A percentile compares a stretch with the other conserved stretches of the same genome.
Evolutionary conservation across 352 stramenopile genomes (phyloP).

Genomic region (Phytopythium mirpurense): DNA sequence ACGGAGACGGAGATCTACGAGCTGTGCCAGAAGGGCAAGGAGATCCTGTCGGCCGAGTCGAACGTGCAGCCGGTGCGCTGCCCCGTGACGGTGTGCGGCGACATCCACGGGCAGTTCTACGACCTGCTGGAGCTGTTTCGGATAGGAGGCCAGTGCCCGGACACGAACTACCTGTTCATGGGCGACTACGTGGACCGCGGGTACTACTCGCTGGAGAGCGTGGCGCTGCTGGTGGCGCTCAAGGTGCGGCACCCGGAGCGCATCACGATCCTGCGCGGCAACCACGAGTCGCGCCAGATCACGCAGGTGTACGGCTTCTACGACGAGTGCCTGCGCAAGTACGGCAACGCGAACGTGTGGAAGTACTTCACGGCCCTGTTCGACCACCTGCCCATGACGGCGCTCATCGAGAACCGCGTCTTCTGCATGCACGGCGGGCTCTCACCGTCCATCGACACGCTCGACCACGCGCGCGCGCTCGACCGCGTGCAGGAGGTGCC

Average conservation of each 20-base stretch:
- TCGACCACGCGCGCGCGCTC: constrained; percentile 80
- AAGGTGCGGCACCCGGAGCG: constrained; percentile 84
- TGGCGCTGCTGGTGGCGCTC: constrained; percentile 77
- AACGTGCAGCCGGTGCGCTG: constrained; percentile 86
- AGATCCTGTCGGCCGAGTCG: constrained; percentile 80
- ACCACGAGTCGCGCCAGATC: constrained; percentile 98
- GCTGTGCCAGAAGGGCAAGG: constrained; percentile 87
- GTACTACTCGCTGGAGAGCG: constrained; percentile 85
- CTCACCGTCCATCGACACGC: constrained; percentile 84
- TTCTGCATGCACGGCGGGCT: constrained; percentile 89
- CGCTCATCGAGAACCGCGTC: constrained; percentile 85
- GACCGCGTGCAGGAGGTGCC: constrained; percentile 86
- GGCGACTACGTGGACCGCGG: constrained; percentile 88
- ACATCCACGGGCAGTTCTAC: constrained; percentile 90
- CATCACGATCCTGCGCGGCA: constrained; percentile 91
- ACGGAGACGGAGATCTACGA: constrained; percentile 87
- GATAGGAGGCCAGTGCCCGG: constrained; percentile 82
- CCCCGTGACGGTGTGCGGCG: constrained; percentile 83
- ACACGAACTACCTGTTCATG: constrained; percentile 92
- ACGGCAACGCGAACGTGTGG: constrained; percentile 89
- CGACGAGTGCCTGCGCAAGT: constrained; percentile 98
- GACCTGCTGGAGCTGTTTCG: constrained; percentile 87
- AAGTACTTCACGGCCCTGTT: constrained; percentile 90
- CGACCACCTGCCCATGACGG: constrained; percentile 85
- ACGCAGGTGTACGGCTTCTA: constrained; percentile 99